phyloP scores from a whole-genome alignment of 192 early-diverging fungal genomes.

The Podila epigama region DNA sequence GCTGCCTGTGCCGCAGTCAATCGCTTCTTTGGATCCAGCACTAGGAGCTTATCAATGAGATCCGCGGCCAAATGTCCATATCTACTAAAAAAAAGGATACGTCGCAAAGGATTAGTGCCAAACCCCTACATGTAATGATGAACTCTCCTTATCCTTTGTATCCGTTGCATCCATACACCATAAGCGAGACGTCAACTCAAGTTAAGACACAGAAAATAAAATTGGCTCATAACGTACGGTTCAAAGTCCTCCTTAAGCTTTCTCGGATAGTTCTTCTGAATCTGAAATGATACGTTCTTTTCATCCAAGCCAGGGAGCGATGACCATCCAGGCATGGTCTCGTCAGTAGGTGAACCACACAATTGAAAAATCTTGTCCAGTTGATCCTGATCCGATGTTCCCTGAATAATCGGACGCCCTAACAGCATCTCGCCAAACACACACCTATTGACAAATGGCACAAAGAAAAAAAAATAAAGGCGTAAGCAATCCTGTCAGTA shows the following conservation, averaged over 20 bases:
- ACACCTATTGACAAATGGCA: slow-evolving; percentile 63
- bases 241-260: slow-evolving; percentile 69
- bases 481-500: not conserved
- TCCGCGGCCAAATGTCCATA: slow-evolving; percentile 70
- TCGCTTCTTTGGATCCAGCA: slow-evolving; percentile 78
- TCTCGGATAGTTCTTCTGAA: slow-evolving; percentile 59
- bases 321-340: slow-evolving; percentile 81
- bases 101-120: not conserved
- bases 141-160: too few relatives aligned
- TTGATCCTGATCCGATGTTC: slow-evolving; percentile 84
- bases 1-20: slow-evolving; percentile 78
- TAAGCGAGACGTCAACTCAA: not conserved
- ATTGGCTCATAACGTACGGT: slow-evolving; percentile 18
- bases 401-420: slow-evolving; percentile 84
- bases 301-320: slow-evolving; percentile 63
- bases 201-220: too few relatives aligned
- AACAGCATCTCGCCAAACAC: slow-evolving; percentile 96
- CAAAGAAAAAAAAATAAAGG: not conserved
- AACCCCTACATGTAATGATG: not conserved
- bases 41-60: slow-evolving; percentile 80
- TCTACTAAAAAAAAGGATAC: slow-evolving; percentile 9
- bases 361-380: slow-evolving; percentile 86
- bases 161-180: too few relatives aligned
- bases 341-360: slow-evolving; percentile 88
- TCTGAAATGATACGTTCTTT: slow-evolving; percentile 48